Evolutionary conservation across 1,284 basidiomycete genomes (phyloP).

Genomic region (Melanopsichium pennsylvanicum): DNA sequence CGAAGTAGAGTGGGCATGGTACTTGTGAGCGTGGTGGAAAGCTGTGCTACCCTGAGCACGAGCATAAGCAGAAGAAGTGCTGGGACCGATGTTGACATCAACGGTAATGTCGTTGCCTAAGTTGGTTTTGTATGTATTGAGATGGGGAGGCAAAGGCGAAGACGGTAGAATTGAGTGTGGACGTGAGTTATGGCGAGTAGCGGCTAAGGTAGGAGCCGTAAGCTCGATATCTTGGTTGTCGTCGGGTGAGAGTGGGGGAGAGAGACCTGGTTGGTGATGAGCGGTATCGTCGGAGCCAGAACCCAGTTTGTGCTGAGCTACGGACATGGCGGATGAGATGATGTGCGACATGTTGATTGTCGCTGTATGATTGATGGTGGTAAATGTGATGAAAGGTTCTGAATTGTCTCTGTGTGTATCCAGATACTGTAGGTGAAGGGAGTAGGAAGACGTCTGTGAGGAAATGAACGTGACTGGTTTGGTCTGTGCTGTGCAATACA

Average conservation of each 20-base stretch:
- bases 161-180: constrained; percentile 18
- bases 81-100: constrained; percentile 47
- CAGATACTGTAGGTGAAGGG: too few species aligned
- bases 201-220: constrained; percentile 34
- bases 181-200: constrained; percentile 3
- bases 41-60: constrained; percentile 45
- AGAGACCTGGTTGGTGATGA: constrained; percentile 52
- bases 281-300: constrained; percentile 15
- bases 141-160: constrained; percentile 22
- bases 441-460: too few species aligned
- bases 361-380: background rate
- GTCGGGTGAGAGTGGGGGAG: constrained; percentile 47
- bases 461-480: too few species aligned
- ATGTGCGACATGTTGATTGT: constrained; percentile 38
- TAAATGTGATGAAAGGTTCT: too few species aligned
- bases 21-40: constrained; percentile 39
- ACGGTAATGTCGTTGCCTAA: constrained; percentile 39
- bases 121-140: constrained; percentile 19
- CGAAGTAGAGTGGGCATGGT: constrained; percentile 20
- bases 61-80: constrained; percentile 38
- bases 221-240: constrained; percentile 47
- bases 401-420: too few species aligned
- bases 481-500: too few species aligned
- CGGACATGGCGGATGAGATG: constrained; percentile 43
- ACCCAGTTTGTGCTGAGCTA: constrained; percentile 37